These are phyloP conservation scores for Cryptosporidium xiaoi DNA, from an alignment of 169 alveolate genomes.

Conservation along the genomic window DNA sequence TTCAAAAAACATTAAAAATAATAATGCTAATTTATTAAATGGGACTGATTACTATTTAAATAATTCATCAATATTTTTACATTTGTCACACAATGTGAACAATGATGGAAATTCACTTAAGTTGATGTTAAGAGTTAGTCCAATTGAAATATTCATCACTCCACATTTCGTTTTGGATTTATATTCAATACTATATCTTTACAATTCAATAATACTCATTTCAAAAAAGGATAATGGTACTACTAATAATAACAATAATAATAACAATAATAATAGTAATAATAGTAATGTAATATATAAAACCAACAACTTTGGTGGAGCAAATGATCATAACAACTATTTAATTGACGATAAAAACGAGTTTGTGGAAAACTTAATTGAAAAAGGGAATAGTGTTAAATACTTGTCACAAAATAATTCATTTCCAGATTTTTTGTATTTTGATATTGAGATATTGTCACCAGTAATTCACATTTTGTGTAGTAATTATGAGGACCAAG, in stretches of 20 bases:
- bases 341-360: conserved; percentile 33
- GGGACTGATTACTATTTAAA: neutral
- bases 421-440: conserved; percentile 58
- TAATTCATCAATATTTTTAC: conserved; percentile 31
- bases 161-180: conserved; percentile 48
- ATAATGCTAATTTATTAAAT: neutral
- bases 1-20: neutral
- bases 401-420: conserved; percentile 46
- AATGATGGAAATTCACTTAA: conserved; percentile 56
- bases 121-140: conserved; percentile 42
- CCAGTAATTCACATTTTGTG: conserved; percentile 53
- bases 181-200: conserved; percentile 32
- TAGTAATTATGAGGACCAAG: conserved; percentile 35
- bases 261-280: neutral
- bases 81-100: conserved; percentile 46
- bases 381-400: conserved; percentile 45
- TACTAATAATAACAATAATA: neutral
- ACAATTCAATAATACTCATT: conserved; percentile 44
- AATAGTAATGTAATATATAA: neutral
- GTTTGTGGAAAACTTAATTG: conserved; percentile 49
- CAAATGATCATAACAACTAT: neutral
- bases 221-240: conserved; percentile 3
- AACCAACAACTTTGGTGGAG: neutral
- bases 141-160: conserved; percentile 41
- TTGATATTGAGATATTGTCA: conserved; percentile 63